Evolutionary conservation across 176 grass and related monocot species (phyloP).

Genomic region (Zizania latifolia): DNA sequence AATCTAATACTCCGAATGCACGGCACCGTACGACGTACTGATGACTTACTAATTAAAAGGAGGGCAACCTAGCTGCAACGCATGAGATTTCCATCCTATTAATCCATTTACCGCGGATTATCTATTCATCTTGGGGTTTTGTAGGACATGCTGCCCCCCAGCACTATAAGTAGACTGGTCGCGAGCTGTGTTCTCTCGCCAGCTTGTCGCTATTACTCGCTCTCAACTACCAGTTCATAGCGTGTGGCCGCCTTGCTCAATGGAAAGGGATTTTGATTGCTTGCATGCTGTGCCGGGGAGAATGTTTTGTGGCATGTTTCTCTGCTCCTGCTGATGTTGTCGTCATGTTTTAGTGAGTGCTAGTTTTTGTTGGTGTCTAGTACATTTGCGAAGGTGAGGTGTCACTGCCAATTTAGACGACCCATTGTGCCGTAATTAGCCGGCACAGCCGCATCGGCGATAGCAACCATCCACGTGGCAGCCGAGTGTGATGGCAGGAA

Average conservation of each 20-base stretch:
- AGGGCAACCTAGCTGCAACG: neutral
- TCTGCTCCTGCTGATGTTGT: neutral
- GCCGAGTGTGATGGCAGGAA: slow-evolving; percentile 5
- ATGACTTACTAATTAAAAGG: neutral
- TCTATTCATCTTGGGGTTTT: neutral
- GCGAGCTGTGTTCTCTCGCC: no score
- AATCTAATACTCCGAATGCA: neutral
- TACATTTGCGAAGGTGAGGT: neutral
- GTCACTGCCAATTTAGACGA: neutral
- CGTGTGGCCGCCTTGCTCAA: no score
- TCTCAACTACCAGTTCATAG: neutral
- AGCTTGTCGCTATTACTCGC: neutral
- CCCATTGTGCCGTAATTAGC: neutral
- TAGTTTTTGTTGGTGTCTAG: neutral
- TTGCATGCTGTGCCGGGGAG: neutral
- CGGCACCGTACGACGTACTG: neutral
- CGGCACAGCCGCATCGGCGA: neutral
- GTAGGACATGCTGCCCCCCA: neutral
- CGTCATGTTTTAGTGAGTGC: neutral
- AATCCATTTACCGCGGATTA: neutral
- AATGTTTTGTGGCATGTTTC: slow-evolving; percentile 21
- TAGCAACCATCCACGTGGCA: slow-evolving; percentile 18
- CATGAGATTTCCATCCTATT: slow-evolving; percentile 1
- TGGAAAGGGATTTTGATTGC: neutral
- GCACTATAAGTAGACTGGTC: no score